Evolutionary conservation across 768 basidiomycete genomes (phyloP).

Genomic region (Lentinula lateritia): DNA sequence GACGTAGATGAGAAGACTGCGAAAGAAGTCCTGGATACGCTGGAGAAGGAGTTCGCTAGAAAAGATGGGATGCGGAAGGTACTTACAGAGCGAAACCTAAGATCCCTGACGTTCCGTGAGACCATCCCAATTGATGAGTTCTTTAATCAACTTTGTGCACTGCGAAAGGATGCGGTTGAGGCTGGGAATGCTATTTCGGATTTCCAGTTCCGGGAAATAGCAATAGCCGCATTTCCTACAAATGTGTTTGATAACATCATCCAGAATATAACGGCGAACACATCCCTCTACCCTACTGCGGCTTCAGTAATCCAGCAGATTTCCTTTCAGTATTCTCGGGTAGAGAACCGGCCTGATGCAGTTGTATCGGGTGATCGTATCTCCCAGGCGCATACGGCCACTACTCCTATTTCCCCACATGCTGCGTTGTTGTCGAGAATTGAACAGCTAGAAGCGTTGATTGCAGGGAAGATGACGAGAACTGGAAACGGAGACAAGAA

Average conservation of each 20-base stretch:
- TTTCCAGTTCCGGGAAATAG: neutral
- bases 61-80: neutral
- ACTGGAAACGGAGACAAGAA: neutral
- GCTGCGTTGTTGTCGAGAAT: neutral
- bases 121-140: neutral
- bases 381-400: neutral
- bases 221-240: neutral
- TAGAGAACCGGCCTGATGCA: neutral
- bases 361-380: neutral
- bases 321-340: neutral
- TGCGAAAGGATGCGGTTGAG: neutral
- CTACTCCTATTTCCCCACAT: no score
- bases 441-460: neutral
- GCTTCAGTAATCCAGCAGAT: constrained; percentile 2
- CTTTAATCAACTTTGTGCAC: neutral
- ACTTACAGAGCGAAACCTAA: neutral
- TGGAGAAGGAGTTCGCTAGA: neutral
- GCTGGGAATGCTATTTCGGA: neutral
- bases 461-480: neutral
- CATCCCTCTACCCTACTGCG: neutral
- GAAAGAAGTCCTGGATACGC: neutral
- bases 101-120: neutral
- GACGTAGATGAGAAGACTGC: neutral
- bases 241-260: neutral
- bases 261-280: neutral